Conservation (phyloP, 768 basidiomycete genomes). For the Gymnopilus junonius region DNA sequence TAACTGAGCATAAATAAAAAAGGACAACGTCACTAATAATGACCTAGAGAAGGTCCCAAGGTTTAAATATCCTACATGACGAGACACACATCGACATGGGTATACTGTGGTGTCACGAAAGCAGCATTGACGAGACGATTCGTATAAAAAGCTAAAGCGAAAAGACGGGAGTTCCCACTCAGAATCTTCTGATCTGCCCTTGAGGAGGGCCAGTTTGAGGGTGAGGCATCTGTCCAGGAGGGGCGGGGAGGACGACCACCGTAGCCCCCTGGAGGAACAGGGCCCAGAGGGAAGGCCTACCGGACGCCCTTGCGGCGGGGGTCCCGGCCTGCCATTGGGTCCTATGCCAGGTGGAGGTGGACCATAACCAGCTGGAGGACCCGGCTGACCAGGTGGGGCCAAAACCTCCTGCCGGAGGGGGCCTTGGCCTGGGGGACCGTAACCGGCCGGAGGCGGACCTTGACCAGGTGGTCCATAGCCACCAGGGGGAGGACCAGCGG, state of each 20-base stretch:
- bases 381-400: constrained; percentile 25
- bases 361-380: constrained; percentile 18
- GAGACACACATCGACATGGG: constrained; percentile 3
- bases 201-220: constrained; percentile 29
- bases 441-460: constrained; percentile 36
- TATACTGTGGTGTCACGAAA: constrained; percentile 12
- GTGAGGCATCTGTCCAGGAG: constrained; percentile 15
- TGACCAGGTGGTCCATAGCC: constrained; percentile 31
- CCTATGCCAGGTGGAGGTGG: constrained; percentile 21
- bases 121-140: constrained; percentile 1
- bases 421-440: constrained; percentile 35
- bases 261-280: constrained; percentile 32
- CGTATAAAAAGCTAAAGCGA: constrained; percentile 10
- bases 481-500: constrained; percentile 24
- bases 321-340: constrained; percentile 21
- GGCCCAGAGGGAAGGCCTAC: constrained; percentile 25
- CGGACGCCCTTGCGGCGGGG: constrained; percentile 21
- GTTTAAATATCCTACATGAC: constrained; percentile 15
- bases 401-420: constrained; percentile 23
- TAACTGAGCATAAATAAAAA: constrained; percentile 5
- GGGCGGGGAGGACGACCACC: constrained; percentile 35
- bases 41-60: neutral
- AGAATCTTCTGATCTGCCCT: constrained; percentile 37
- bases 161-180: constrained; percentile 10
- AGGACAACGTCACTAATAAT: neutral